Percentiles rank a stretch among this genome's conserved stretches.
phyloP scores from a whole-genome alignment of 2,329 filamentous ascomycete genomes.

The Aspergillus pseudoviridinutans region DNA sequence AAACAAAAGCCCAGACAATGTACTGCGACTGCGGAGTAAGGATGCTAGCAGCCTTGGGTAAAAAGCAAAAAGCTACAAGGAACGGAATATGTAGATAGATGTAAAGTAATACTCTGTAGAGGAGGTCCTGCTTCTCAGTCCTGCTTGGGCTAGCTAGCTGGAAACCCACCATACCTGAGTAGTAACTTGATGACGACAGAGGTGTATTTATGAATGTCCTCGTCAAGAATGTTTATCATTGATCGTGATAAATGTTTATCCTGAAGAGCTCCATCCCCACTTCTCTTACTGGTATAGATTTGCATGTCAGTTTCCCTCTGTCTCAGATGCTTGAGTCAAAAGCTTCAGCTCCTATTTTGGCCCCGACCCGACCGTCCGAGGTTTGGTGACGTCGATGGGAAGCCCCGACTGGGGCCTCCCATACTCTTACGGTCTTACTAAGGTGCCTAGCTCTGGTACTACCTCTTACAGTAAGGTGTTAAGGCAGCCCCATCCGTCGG shows the following conservation, averaged over 20 bases:
- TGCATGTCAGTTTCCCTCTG: background rate
- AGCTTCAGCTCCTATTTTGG: background rate
- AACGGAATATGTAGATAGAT: background rate
- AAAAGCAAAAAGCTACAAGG: background rate
- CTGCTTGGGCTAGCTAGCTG: background rate
- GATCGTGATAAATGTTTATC: background rate
- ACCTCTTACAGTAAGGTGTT: too few species aligned
- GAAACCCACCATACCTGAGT: background rate
- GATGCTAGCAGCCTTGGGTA: background rate
- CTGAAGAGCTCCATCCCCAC: background rate
- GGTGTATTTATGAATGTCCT: background rate
- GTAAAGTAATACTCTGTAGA: background rate
- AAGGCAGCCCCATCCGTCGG: background rate
- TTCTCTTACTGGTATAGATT: background rate
- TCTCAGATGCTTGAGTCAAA: background rate
- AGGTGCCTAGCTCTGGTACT: too few species aligned
- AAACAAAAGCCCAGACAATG: slow-evolving; percentile 5
- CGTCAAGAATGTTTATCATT: background rate
- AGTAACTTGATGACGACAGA: background rate
- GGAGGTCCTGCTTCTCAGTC: background rate
- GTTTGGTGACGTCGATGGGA: slow-evolving; percentile 6
- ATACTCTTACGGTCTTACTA: background rate
- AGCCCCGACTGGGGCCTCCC: background rate
- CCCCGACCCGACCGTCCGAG: background rate
- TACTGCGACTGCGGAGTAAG: background rate